These are phyloP conservation scores for Triticum aestivum DNA, from an alignment of 176 grass and related monocot species.

Conservation along the genomic window IWGSC_CS_RefSeq_v2.1 NC_057796.1:435949973-435950472, in stretches of 20 bases:
- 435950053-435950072: background rate
- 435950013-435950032: slow-evolving; percentile 39
- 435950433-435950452: no score
- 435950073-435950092: slow-evolving; percentile 34
- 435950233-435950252: background rate
- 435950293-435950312: background rate
- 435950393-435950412: no score
- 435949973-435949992: background rate
- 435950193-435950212: background rate
- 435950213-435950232: background rate
- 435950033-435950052: slow-evolving; percentile 17
- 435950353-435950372: no score
- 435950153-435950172: background rate
- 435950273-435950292: background rate
- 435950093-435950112: background rate
- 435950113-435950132: background rate
- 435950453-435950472: no score
- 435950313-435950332: background rate
- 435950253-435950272: background rate
- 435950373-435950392: no score
- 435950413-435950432: no score
- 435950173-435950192: no score
- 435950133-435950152: background rate
- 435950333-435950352: no score
- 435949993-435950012: background rate